Percentiles rank a stretch among this genome's conserved stretches.
phyloP scores from a whole-genome alignment of 257 asterid species.

The Solanum piurae region DNA sequence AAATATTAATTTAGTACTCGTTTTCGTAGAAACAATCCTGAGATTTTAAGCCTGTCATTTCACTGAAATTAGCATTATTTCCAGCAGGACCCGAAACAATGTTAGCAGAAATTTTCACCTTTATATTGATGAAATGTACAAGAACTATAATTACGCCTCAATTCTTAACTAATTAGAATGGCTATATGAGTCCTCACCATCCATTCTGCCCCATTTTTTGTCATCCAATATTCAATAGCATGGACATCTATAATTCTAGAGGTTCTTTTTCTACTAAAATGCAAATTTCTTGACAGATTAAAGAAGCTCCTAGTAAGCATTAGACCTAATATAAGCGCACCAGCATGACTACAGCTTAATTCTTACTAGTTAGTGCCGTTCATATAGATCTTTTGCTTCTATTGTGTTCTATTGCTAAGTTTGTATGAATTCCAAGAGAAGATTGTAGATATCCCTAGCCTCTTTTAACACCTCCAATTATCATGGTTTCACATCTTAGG shows the following conservation, averaged over 20 bases:
- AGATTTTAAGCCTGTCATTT: neutral
- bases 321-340: neutral
- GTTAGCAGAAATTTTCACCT: neutral
- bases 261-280: neutral
- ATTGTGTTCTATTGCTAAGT: neutral
- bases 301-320: neutral
- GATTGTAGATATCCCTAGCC: neutral
- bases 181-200: neutral
- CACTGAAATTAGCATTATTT: neutral
- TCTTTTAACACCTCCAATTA: neutral
- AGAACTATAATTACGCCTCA: neutral
- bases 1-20: neutral
- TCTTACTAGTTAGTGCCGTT: neutral
- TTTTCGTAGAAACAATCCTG: neutral
- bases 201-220: neutral
- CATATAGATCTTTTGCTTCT: neutral
- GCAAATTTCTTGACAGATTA: neutral
- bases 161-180: neutral
- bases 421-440: neutral
- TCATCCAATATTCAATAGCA: neutral
- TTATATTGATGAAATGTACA: neutral
- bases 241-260: neutral
- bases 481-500: neutral
- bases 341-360: neutral
- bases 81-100: neutral